A percentile compares a stretch with the other conserved stretches of the same genome.
Evolutionary conservation across 1,284 basidiomycete species (phyloP).

Genomic region (Ustilago hordei): DNA sequence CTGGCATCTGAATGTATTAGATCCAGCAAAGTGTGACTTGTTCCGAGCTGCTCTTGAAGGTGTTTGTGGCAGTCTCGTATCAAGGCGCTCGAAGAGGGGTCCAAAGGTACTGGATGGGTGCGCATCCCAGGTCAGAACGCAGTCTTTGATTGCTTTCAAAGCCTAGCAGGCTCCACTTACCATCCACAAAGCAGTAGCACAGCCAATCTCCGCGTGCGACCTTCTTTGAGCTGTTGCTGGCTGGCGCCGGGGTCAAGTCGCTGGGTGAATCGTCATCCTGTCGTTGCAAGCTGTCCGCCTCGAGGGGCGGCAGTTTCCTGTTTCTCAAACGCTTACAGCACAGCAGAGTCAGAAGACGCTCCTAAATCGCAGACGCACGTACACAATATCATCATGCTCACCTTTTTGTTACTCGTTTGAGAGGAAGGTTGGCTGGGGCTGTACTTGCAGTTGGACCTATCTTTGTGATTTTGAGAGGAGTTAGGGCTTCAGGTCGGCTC

Average conservation of each 20-base stretch:
- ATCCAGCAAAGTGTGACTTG: conserved; percentile 12
- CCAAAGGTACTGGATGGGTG: conserved; percentile 10
- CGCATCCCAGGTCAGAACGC: background rate
- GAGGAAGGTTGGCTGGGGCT: background rate
- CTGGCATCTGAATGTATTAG: background rate
- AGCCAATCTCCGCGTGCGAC: conserved; percentile 46
- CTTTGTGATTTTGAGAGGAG: background rate
- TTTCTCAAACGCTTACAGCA: background rate
- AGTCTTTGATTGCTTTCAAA: background rate
- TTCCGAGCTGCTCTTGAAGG: conserved; percentile 19
- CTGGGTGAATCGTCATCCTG: background rate
- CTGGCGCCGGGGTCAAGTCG: background rate
- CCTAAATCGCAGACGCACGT: background rate
- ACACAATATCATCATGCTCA: background rate
- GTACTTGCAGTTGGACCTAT: background rate
- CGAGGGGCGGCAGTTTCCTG: conserved; percentile 34
- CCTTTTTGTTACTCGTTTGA: background rate
- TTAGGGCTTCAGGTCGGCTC: background rate
- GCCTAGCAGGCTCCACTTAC: conserved; percentile 14
- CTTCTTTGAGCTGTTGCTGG: background rate
- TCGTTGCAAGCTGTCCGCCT: conserved; percentile 14
- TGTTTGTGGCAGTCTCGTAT: conserved; percentile 6
- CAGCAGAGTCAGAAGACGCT: background rate
- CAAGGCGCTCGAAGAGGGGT: conserved; percentile 8
- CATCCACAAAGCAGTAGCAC: conserved; percentile 51